Evolutionary conservation across 257 asterid genomes (phyloP).

Genomic region (Henckelia pumila): DNA sequence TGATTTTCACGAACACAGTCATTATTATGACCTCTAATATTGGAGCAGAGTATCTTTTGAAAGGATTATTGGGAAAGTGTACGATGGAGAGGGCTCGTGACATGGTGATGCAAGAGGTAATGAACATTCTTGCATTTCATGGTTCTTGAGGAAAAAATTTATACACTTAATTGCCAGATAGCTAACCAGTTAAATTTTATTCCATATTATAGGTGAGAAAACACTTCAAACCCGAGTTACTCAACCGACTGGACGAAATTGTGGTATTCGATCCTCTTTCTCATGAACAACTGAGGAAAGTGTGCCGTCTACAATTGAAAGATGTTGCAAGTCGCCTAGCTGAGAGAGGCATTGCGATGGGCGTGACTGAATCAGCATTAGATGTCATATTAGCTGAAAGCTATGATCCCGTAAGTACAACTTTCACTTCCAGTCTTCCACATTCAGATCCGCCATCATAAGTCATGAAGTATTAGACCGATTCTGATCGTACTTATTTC

Average conservation of each 20-base stretch:
- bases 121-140: neutral
- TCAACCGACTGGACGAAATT: slow-evolving; percentile 80
- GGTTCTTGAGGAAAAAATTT: neutral
- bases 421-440: too few relatives aligned
- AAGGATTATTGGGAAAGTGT: slow-evolving; percentile 65
- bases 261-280: slow-evolving; percentile 91
- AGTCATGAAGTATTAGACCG: neutral
- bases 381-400: slow-evolving; percentile 74
- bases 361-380: slow-evolving; percentile 65
- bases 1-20: slow-evolving; percentile 74
- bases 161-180: neutral
- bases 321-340: slow-evolving; percentile 85
- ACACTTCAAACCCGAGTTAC: slow-evolving; percentile 89
- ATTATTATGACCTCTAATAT: slow-evolving; percentile 92
- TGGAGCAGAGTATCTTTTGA: slow-evolving; percentile 70
- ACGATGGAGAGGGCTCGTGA: slow-evolving; percentile 77
- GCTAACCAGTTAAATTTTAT: neutral
- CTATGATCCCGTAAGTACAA: slow-evolving; percentile 70
- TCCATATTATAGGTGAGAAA: slow-evolving; percentile 52
- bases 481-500: neutral
- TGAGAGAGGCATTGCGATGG: slow-evolving; percentile 84
- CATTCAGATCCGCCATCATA: too few relatives aligned
- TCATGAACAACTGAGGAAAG: slow-evolving; percentile 74
- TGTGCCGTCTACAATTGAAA: slow-evolving; percentile 73
- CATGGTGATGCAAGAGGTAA: slow-evolving; percentile 83